Base-by-base conservation (phyloP, 2,329 filamentous ascomycete genomes). In the Emmonsiellopsis sp. region DNA sequence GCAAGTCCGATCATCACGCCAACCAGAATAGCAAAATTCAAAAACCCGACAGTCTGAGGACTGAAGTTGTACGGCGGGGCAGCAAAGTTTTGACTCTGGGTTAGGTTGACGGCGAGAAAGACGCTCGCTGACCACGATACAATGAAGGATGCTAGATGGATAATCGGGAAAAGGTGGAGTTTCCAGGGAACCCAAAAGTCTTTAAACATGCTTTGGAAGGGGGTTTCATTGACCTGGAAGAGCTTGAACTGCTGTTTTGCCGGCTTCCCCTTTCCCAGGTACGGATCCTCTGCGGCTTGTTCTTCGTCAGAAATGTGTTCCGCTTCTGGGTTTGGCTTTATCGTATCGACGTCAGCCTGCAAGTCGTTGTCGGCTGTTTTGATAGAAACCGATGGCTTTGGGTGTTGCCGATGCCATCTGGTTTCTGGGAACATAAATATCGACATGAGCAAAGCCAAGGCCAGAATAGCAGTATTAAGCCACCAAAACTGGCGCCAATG, bases 401-500 rank as follows among this genome's bases (percentile, higher is more conserved):
- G 60, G 51, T 74, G 69, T 2, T 57, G 55, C 10, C 82, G 77
- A 53, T 78, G 74, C 68, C 76, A 85, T 56, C 78, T 79, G 0
- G 82, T 85, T 63, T 85, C 82, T 0, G 83, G 83, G 59, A 84
- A 84, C 60, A 80, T 70, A 61, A 83, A 80, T 32, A 84, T 63
- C 36, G 77, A 71, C 61, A 80, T 69, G 4, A 82, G 33, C 21
- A 78, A 66, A 0, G 75, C 74, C 3, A 78, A 60, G 1, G 68
- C 76, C 2, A 82, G 65, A 1, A 85, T 49, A 1, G 63, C 82
- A 2, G 80, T 77, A 57, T 84, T 84, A 57, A 85, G 70, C 82
- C 82, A 85, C 79, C 81, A 85, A 64, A 85, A 85, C 60, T 70
- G 81, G 31, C 80, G 71, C 78, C 80, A 84, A 47, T 81, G 81